Percentiles rank a stretch among this genome's conserved stretches.
These are phyloP conservation scores for Fragosphaeria purpurea DNA, from an alignment of 2,329 filamentous ascomycete genomes.

Conservation along the genomic window DNA sequence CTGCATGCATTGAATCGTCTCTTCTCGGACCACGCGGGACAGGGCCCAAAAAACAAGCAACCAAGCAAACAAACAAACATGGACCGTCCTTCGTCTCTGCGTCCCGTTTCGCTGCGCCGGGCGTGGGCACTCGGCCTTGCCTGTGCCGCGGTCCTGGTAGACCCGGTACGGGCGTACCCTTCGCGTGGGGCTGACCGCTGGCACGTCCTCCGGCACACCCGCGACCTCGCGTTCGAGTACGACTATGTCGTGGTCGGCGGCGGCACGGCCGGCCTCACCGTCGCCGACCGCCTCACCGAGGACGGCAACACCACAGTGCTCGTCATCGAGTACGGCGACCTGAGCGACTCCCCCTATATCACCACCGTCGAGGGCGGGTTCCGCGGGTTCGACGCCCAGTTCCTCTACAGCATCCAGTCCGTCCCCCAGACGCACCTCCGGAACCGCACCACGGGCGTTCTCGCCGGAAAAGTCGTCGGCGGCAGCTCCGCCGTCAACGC, in stretches of 20 bases:
- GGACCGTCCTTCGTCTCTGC: not conserved
- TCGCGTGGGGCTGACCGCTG: not conserved
- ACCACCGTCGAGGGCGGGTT: slow-evolving; percentile 12
- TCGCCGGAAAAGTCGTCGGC: slow-evolving; percentile 23
- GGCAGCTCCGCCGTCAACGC: slow-evolving; percentile 28
- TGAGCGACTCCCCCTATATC: slow-evolving; percentile 14
- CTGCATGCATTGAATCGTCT: too few species aligned
- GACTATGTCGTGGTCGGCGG: slow-evolving; percentile 16
- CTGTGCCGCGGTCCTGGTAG: not conserved
- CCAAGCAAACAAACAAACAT: not conserved
- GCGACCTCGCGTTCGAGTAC: slow-evolving; percentile 5
- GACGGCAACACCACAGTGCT: slow-evolving; percentile 12
- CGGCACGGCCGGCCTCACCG: slow-evolving; percentile 15
- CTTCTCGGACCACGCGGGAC: too few species aligned
- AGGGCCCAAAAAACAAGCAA: not conserved
- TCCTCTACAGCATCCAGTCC: slow-evolving; percentile 19
- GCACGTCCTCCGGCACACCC: not conserved
- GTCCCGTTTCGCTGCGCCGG: not conserved
- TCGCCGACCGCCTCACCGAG: slow-evolving; percentile 16
- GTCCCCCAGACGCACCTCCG: slow-evolving; percentile 19
- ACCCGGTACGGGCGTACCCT: not conserved
- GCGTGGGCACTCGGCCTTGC: not conserved
- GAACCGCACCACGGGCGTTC: slow-evolving; percentile 16
- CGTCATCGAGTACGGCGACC: slow-evolving; percentile 15
- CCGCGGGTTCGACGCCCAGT: slow-evolving; percentile 9